These are phyloP conservation scores for Bisporella sp. DNA, from an alignment of 2,329 filamentous ascomycete genomes.

Conservation along the genomic window DNA sequence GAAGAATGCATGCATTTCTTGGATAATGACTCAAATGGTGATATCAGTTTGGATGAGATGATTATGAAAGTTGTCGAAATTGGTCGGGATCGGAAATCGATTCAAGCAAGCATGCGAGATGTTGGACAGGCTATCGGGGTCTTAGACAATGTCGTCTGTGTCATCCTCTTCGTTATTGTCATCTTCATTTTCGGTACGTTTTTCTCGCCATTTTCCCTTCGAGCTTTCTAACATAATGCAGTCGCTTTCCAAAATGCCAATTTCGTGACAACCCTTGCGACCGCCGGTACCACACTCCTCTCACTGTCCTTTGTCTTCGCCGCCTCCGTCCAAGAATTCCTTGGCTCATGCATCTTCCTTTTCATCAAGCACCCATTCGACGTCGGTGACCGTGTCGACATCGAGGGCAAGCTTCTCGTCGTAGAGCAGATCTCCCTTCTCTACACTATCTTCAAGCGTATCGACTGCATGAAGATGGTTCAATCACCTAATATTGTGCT, in stretches of 20 bases:
- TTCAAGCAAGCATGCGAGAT: conserved; percentile 91
- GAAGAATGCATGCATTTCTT: conserved; percentile 77
- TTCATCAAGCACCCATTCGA: conserved; percentile 99
- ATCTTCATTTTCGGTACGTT: conserved; percentile 73
- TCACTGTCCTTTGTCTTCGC: conserved; percentile 97
- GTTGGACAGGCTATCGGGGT: conserved; percentile 91
- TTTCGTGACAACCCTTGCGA: conserved; percentile 79
- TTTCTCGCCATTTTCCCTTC: conserved; percentile 15
- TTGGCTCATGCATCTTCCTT: conserved; percentile 97
- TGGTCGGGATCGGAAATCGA: conserved; percentile 79
- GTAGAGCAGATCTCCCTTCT: conserved; percentile 93
- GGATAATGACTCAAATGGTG: conserved; percentile 84
- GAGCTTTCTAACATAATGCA: conserved; percentile 27
- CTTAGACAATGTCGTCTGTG: conserved; percentile 77
- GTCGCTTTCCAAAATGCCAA: conserved; percentile 83
- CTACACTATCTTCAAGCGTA: conserved; percentile 84
- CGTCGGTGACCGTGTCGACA: conserved; percentile 88
- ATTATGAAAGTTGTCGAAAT: conserved; percentile 71
- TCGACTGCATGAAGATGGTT: conserved; percentile 71
- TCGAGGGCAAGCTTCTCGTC: conserved; percentile 54
- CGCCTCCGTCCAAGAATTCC: conserved; percentile 83
- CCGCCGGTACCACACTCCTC: conserved; percentile 83
- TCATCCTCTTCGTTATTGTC: conserved; percentile 72
- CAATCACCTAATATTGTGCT: conserved; percentile 83
- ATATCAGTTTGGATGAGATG: conserved; percentile 92